These are phyloP conservation scores for Eimeria necatrix DNA, from an alignment of 169 alveolate genomes.

Conservation along the genomic window DNA sequence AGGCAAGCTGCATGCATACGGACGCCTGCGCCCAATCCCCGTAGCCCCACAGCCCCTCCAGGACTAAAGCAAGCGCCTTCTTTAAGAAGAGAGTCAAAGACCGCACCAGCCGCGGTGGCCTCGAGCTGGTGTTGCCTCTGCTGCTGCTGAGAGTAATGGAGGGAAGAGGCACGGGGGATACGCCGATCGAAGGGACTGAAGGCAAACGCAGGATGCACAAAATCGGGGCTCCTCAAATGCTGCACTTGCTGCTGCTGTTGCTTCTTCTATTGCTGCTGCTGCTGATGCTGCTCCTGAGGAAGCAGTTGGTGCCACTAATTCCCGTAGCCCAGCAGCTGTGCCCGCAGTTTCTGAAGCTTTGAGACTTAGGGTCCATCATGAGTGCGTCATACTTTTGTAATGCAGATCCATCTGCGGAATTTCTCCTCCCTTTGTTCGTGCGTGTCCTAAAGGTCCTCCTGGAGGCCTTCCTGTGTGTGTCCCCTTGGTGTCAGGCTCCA, in stretches of 20 bases:
- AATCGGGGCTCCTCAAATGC: not conserved
- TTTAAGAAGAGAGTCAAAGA: not conserved
- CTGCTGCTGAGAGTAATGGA: constrained; percentile 37
- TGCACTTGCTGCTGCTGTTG: not conserved
- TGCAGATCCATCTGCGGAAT: not conserved
- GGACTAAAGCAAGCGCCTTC: constrained; percentile 50
- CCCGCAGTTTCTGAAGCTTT: not conserved
- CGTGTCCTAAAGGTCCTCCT: not conserved
- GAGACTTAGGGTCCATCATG: not conserved
- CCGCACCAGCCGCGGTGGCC: constrained; percentile 72
- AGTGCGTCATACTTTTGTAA: not conserved
- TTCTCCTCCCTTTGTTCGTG: not conserved
- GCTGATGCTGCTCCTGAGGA: not conserved
- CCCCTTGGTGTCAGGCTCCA: not conserved
- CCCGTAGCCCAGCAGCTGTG: not conserved
- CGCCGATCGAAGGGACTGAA: constrained; percentile 67
- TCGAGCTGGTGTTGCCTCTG: not conserved
- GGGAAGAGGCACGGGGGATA: constrained; percentile 48
- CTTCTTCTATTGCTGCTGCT: constrained; percentile 25
- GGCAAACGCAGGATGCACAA: not conserved
- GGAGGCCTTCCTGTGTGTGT: not conserved
- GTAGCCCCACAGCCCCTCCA: constrained; percentile 62
- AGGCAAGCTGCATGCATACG: constrained; percentile 39
- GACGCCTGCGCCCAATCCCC: constrained; percentile 73
- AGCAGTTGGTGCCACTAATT: not conserved